phyloP scores from a whole-genome alignment of 2,329 filamentous ascomycete species.

The Podosphaera leucotricha region DNA sequence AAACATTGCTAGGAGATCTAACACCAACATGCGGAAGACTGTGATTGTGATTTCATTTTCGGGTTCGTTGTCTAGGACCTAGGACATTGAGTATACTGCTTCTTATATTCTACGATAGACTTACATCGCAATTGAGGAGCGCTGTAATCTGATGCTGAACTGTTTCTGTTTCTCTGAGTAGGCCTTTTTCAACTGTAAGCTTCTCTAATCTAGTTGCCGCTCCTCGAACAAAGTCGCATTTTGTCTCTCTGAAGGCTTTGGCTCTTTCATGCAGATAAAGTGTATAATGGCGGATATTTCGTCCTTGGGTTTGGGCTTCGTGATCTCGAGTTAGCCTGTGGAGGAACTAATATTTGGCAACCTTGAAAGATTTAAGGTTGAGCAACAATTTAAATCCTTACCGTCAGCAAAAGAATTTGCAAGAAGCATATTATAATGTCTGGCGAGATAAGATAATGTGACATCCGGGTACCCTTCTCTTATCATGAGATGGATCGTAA shows the following conservation, averaged over 20 bases:
- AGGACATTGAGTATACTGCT: conserved; percentile 8
- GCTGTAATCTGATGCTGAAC: conserved; percentile 75
- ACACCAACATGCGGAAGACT: conserved; percentile 72
- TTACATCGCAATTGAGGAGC: conserved; percentile 70
- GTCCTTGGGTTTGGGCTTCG: conserved; percentile 74
- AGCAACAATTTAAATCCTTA: conserved; percentile 21
- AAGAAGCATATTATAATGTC: conserved; percentile 60
- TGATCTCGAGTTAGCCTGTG: conserved; percentile 17
- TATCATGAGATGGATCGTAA: conserved; percentile 93
- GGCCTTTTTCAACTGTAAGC: conserved; percentile 70
- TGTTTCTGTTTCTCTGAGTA: conserved; percentile 73
- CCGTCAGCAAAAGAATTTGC: conserved; percentile 85
- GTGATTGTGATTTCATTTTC: conserved; percentile 95
- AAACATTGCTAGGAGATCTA: conserved; percentile 76
- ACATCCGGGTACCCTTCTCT: conserved; percentile 79
- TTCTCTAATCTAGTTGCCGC: conserved; percentile 68
- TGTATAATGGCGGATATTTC: conserved; percentile 81
- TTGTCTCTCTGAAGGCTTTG: conserved; percentile 60
- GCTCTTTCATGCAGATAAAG: conserved; percentile 68
- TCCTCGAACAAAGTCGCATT: conserved; percentile 69
- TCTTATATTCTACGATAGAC: conserved; percentile 16
- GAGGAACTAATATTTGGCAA: neutral
- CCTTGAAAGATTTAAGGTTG: neutral
- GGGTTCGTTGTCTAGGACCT: conserved; percentile 69
- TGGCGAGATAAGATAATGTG: conserved; percentile 63